Percentiles rank a stretch among this genome's conserved stretches.
phyloP scores from a whole-genome alignment of 176 grass and related monocot species.

The Zoysia japonica region DNA sequence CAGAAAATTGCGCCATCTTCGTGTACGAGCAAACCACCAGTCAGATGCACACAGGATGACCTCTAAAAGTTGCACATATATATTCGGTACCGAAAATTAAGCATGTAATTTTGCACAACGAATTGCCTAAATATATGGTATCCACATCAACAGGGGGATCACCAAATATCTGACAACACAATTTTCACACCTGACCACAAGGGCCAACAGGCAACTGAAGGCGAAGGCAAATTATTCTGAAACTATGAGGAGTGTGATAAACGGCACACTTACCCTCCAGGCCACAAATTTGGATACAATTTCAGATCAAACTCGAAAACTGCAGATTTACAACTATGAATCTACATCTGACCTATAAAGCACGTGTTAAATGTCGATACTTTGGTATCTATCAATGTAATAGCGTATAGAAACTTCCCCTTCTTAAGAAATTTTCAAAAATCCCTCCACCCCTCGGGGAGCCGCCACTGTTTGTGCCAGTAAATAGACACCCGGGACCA shows the following conservation, averaged over 20 bases:
- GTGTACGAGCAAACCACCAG: too few relatives aligned
- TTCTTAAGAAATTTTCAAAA: slow-evolving; percentile 37
- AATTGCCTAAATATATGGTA: neutral
- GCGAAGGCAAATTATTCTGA: slow-evolving; percentile 36
- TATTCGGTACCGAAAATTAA: neutral
- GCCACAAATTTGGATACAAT: slow-evolving; percentile 23
- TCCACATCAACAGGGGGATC: neutral
- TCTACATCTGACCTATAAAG: slow-evolving; percentile 57
- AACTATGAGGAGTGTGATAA: slow-evolving; percentile 24
- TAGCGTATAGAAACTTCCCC: slow-evolving; percentile 40
- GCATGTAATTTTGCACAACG: neutral
- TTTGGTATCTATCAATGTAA: slow-evolving; percentile 41
- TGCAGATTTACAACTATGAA: slow-evolving; percentile 53
- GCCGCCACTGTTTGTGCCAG: slow-evolving; percentile 82
- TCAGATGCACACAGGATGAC: neutral
- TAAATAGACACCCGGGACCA: slow-evolving; percentile 95
- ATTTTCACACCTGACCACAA: slow-evolving; percentile 12
- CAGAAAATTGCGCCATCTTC: too few relatives aligned
- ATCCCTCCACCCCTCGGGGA: slow-evolving; percentile 71
- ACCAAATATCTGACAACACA: neutral
- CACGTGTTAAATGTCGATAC: slow-evolving; percentile 44
- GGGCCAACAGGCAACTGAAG: neutral
- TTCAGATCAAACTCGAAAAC: slow-evolving; percentile 33
- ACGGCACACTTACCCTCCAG: slow-evolving; percentile 21
- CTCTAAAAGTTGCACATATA: neutral